Percentiles rank a stretch among this genome's conserved stretches.
These are phyloP conservation scores for Nitzschia putrida DNA, from an alignment of 108 stramenopile species.

Conservation along the genomic window DNA sequence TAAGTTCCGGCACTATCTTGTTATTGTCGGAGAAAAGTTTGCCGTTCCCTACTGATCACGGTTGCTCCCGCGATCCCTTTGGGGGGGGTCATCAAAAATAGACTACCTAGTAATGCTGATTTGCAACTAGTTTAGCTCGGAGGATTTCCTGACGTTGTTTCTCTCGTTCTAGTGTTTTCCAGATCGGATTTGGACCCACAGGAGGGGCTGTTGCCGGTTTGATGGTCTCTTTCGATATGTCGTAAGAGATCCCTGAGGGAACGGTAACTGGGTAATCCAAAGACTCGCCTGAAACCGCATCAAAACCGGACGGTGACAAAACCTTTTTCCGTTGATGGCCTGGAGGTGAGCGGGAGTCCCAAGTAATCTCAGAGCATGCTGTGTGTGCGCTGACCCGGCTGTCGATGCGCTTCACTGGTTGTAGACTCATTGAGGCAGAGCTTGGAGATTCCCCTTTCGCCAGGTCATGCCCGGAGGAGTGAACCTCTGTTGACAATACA, in stretches of 20 bases:
- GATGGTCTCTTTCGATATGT: too few species aligned
- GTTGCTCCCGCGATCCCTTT: too few species aligned
- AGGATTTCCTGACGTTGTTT: not conserved
- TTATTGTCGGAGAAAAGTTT: too few species aligned
- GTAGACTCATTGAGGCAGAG: not conserved
- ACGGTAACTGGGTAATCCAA: too few species aligned
- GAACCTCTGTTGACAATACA: not conserved
- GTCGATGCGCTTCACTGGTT: slow-evolving; percentile 4
- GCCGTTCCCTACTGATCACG: too few species aligned
- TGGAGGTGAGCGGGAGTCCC: not conserved
- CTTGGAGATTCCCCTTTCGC: not conserved
- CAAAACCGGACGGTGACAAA: too few species aligned
- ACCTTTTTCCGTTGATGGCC: not conserved
- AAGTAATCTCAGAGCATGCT: slow-evolving; percentile 8
- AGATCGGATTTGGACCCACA: not conserved
- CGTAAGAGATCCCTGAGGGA: too few species aligned
- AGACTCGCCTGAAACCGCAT: too few species aligned
- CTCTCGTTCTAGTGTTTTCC: not conserved
- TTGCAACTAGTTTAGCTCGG: not conserved
- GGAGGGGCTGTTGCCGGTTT: too few species aligned
- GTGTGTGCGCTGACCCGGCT: slow-evolving; percentile 4
- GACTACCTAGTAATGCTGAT: too few species aligned
- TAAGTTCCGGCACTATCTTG: too few species aligned
- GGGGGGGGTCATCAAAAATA: too few species aligned
- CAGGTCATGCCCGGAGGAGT: not conserved